Conservation (phyloP, 257 asterid genomes). For the Nicotiana noctiflora region DNA sequence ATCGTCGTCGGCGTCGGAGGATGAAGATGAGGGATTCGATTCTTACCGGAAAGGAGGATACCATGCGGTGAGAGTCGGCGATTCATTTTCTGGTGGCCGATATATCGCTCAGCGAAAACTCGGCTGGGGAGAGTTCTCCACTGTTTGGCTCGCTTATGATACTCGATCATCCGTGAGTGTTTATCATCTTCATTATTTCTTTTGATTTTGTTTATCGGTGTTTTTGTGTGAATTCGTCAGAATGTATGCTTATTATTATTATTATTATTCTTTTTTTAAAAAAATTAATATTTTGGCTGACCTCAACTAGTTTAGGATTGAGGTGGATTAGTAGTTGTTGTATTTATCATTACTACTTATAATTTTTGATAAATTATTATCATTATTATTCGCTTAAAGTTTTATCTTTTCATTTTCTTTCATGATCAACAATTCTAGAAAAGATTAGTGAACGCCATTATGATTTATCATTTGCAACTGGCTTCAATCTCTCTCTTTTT, state of each 20-base stretch:
- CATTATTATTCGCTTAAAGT: not conserved
- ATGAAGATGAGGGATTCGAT: slow-evolving; percentile 74
- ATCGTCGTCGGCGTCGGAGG: slow-evolving; percentile 87
- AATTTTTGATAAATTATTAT: not conserved
- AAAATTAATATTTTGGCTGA: not conserved
- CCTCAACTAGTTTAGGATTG: not conserved
- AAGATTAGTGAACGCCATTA: not conserved
- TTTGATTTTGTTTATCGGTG: not conserved
- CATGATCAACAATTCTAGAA: not conserved
- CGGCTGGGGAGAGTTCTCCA: slow-evolving; percentile 98
- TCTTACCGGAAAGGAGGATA: slow-evolving; percentile 82
- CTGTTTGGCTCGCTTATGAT: slow-evolving; percentile 96
- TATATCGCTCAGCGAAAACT: slow-evolving; percentile 95
- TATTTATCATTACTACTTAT: not conserved
- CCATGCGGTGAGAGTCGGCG: slow-evolving; percentile 83
- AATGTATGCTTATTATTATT: not conserved
- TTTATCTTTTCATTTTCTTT: not conserved
- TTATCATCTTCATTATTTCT: not conserved
- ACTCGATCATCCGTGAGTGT: slow-evolving; percentile 54
- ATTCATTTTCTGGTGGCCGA: slow-evolving; percentile 63
- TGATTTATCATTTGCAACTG: not conserved
- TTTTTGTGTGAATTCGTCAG: not conserved
- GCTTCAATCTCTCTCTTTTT: not conserved
- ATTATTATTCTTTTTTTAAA: not conserved
- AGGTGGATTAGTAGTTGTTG: not conserved